Evolutionary conservation across 805 yeast species (phyloP).

Genomic region (Starmerella khaoyaiensis): DNA sequence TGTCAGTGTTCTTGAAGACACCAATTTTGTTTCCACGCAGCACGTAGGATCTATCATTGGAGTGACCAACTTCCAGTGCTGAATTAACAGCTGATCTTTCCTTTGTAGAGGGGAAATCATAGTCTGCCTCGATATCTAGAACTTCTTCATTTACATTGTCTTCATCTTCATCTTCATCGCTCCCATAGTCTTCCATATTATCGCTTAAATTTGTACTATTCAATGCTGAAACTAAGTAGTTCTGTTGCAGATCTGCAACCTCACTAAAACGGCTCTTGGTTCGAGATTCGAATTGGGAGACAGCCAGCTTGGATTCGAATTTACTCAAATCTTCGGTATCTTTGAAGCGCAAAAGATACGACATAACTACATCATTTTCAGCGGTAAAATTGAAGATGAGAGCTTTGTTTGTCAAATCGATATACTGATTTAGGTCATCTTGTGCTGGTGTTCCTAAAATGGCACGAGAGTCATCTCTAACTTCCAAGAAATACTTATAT

Average conservation of each 20-base stretch:
- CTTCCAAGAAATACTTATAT: conserved; percentile 43
- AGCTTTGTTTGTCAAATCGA: conserved; percentile 42
- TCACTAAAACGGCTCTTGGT: conserved; percentile 40
- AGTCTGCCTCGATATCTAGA: conserved; percentile 13
- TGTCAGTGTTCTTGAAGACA: conserved; percentile 50
- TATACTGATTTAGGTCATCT: conserved; percentile 50
- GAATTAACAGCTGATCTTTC: conserved; percentile 39
- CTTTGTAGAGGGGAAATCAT: conserved; percentile 21
- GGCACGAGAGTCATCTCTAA: conserved; percentile 25
- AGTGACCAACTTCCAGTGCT: conserved; percentile 56
- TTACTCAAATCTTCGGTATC: conserved; percentile 31
- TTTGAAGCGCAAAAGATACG: conserved; percentile 52
- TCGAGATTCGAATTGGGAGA: conserved; percentile 47
- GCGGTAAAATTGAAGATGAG: conserved; percentile 52
- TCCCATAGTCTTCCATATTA: conserved; percentile 28
- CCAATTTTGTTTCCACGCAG: conserved; percentile 71
- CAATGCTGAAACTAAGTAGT: conserved; percentile 46
- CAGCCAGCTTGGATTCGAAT: conserved; percentile 44
- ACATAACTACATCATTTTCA: conserved; percentile 33
- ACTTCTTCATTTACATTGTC: conserved; percentile 22
- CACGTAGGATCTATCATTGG: conserved; percentile 62
- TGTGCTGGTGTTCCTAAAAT: conserved; percentile 34
- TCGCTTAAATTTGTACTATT: conserved; percentile 30
- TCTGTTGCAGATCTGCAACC: conserved; percentile 35
- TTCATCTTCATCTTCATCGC: conserved; percentile 28